These are phyloP conservation scores for Mortierella sp. DNA, from an alignment of 371 early-diverging fungal genomes.

Conservation along the genomic window DNA sequence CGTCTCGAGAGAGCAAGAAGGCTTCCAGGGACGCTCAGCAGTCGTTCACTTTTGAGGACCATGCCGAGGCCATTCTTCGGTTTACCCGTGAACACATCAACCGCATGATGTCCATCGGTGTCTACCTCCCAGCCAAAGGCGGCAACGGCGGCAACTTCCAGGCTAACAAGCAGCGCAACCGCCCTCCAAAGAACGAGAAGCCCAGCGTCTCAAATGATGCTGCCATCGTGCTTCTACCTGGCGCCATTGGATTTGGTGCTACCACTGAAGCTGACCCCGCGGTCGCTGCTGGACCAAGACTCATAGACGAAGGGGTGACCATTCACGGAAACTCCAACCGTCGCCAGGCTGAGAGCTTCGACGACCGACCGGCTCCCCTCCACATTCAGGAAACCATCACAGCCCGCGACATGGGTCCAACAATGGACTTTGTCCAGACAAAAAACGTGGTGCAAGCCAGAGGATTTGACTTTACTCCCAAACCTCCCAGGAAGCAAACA, in stretches of 20 bases:
- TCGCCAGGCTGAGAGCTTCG: constrained; percentile 11
- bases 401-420: background rate
- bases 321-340: constrained; percentile 31
- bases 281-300: background rate
- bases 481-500: background rate
- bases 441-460: background rate
- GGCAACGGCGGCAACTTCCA: background rate
- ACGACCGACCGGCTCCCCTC: background rate
- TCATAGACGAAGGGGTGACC: constrained; percentile 3
- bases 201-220: background rate
- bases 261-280: background rate
- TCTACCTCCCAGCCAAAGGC: constrained; percentile 25
- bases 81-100: constrained; percentile 55
- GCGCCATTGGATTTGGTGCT: background rate
- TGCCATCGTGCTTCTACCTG: background rate
- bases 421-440: background rate
- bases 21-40: constrained; percentile 17
- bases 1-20: constrained; percentile 29
- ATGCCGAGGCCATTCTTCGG: constrained; percentile 45
- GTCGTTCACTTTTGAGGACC: constrained; percentile 51
- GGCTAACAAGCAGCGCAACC: background rate
- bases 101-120: constrained; percentile 46
- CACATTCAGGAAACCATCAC: background rate
- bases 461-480: background rate
- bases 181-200: background rate